Conservation (phyloP, 2,329 filamentous ascomycete species). For the Paraphoma sp. region DNA sequence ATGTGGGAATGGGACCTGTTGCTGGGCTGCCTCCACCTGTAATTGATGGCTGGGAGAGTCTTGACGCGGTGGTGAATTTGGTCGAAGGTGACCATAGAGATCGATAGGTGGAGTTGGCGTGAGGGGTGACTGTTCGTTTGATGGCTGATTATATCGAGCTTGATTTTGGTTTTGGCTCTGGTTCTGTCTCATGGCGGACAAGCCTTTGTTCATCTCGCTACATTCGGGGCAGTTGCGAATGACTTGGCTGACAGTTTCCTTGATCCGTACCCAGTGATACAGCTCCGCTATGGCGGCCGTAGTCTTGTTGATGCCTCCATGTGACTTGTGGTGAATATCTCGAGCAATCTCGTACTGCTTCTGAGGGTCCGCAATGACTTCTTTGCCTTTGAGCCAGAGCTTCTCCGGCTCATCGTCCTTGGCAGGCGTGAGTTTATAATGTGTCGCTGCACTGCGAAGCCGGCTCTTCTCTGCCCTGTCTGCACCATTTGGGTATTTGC, state of each 20-base stretch:
- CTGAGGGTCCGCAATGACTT: constrained; percentile 89
- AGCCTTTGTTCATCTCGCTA: constrained; percentile 67
- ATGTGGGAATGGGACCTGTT: constrained; percentile 33
- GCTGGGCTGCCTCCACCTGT: constrained; percentile 35
- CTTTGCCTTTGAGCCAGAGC: constrained; percentile 96
- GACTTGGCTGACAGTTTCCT: constrained; percentile 93
- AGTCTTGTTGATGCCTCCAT: constrained; percentile 98
- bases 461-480: constrained; percentile 96
- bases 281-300: constrained; percentile 91
- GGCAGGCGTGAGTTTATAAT: constrained; percentile 79
- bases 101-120: constrained; percentile 19
- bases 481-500: constrained; percentile 89
- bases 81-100: constrained; percentile 9
- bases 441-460: constrained; percentile 88
- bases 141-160: constrained; percentile 10
- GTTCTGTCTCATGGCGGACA: constrained; percentile 32
- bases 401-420: constrained; percentile 58
- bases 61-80: constrained; percentile 8
- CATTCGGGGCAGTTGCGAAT: constrained; percentile 91
- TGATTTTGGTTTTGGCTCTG: constrained; percentile 20
- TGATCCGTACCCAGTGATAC: constrained; percentile 98
- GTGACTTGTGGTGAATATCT: constrained; percentile 73
- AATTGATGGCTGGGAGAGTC: constrained; percentile 38
- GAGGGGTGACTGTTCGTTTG: constrained; percentile 9
- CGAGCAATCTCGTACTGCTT: constrained; percentile 90